Evolutionary conservation across 495 filamentous ascomycete genomes (phyloP).

Genomic region (Aspergillus biplanus): DNA sequence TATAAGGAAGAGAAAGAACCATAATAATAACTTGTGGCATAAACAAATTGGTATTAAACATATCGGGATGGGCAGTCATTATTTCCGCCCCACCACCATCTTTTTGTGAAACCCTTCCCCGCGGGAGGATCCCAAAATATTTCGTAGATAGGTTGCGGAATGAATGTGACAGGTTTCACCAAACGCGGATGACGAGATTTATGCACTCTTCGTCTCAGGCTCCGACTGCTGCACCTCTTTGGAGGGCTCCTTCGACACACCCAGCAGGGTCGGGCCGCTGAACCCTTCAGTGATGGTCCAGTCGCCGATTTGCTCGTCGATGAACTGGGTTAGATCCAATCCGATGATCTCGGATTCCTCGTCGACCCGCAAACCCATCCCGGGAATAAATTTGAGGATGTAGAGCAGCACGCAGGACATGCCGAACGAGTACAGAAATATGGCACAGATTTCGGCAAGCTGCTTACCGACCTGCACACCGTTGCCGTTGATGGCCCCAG

Average conservation of each 20-base stretch:
- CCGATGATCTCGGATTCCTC: constrained; percentile 62
- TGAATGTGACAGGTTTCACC: too few species aligned
- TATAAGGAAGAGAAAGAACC: too few species aligned
- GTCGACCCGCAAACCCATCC: constrained; percentile 57
- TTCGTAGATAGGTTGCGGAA: too few species aligned
- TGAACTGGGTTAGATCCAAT: constrained; percentile 59
- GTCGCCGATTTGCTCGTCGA: constrained; percentile 62
- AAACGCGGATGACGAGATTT: background rate
- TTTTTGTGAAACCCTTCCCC: too few species aligned
- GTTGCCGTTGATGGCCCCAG: constrained; percentile 60
- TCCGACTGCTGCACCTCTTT: constrained; percentile 17
- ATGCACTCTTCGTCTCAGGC: constrained; percentile 15
- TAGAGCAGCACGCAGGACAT: constrained; percentile 58
- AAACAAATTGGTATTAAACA: too few species aligned
- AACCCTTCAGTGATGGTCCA: constrained; percentile 36
- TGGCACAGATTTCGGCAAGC: constrained; percentile 61
- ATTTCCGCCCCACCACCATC: too few species aligned
- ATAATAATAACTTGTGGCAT: too few species aligned
- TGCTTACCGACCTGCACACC: constrained; percentile 62
- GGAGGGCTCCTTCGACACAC: constrained; percentile 24
- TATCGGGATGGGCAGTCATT: too few species aligned
- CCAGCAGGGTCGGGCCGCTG: constrained; percentile 27
- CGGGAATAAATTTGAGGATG: constrained; percentile 61
- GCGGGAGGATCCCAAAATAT: too few species aligned
- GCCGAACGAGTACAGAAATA: constrained; percentile 58